phyloP scores from a whole-genome alignment of 73 alveolate genomes.

The Tetrahymena borealis region DNA sequence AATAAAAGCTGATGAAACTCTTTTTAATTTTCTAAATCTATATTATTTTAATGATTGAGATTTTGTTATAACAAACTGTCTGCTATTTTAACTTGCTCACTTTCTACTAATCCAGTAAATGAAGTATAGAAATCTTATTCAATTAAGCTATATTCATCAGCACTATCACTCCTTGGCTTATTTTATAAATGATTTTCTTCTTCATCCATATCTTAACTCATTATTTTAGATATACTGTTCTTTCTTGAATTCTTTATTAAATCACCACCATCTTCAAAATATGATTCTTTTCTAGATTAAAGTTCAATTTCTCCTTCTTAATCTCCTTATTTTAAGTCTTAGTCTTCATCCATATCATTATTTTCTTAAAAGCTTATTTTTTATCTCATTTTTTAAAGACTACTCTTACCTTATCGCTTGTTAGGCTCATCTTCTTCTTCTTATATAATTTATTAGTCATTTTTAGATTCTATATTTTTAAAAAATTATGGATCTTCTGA shows the following conservation, averaged over 20 bases:
- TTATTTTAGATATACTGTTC: neutral
- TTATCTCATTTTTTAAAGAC: neutral
- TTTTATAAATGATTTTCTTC: neutral
- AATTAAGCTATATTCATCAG: neutral
- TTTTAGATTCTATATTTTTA: no score
- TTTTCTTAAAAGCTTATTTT: neutral
- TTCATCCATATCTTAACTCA: neutral
- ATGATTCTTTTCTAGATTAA: neutral
- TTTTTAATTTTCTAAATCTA: neutral
- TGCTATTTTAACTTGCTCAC: neutral
- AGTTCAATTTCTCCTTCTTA: neutral
- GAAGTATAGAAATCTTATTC: neutral
- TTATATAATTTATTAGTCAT: neutral
- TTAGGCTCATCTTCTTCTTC: neutral
- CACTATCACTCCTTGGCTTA: neutral
- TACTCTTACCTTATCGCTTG: neutral
- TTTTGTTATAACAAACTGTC: neutral
- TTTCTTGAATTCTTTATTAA: neutral
- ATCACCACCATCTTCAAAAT: neutral
- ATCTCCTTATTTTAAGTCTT: neutral
- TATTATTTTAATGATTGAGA: neutral
- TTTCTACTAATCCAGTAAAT: neutral
- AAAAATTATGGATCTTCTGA: no score
- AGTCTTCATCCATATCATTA: neutral
- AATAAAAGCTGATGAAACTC: neutral